These are phyloP conservation scores for Cucurbitaria berberidis DNA, from an alignment of 2,329 filamentous ascomycete genomes.

Conservation along the genomic window DNA sequence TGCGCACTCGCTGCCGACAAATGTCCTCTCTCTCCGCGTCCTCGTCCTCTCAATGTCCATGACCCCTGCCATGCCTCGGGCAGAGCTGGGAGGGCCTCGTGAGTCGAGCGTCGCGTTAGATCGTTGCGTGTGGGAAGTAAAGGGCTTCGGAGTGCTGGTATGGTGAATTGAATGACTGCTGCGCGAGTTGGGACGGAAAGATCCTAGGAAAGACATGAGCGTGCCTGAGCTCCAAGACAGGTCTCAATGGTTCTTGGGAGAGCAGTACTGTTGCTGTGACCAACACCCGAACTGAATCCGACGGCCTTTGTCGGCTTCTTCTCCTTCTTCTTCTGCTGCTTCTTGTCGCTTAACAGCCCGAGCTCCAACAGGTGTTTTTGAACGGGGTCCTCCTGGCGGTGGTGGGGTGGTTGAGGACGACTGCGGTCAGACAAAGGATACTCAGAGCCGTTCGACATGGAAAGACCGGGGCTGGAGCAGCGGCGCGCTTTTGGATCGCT, in stretches of 20 bases:
- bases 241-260: conserved; percentile 31
- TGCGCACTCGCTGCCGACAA: conserved; percentile 91
- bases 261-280: conserved; percentile 41
- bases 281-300: conserved; percentile 41
- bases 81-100: conserved; percentile 39
- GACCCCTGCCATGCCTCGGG: conserved; percentile 64
- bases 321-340: conserved; percentile 31
- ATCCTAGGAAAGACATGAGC: conserved; percentile 51
- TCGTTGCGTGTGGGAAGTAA: conserved; percentile 26
- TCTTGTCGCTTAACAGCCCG: conserved; percentile 37
- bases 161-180: conserved; percentile 32
- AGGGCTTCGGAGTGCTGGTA: conserved; percentile 23
- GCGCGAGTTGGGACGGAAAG: conserved; percentile 47
- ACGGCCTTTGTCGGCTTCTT: conserved; percentile 41
- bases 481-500: conserved; percentile 44
- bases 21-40: conserved; percentile 86
- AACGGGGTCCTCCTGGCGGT: conserved; percentile 28
- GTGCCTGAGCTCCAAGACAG: conserved; percentile 46
- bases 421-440: conserved; percentile 43
- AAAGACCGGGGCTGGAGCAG: conserved; percentile 33
- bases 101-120: conserved; percentile 36
- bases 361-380: conserved; percentile 45
- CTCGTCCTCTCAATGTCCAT: conserved; percentile 79
- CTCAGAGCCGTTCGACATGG: conserved; percentile 47
- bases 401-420: conserved; percentile 28